Base-by-base conservation (phyloP, 2,329 filamentous ascomycete genomes). In the Pseudogymnoascus pannorum region DNA sequence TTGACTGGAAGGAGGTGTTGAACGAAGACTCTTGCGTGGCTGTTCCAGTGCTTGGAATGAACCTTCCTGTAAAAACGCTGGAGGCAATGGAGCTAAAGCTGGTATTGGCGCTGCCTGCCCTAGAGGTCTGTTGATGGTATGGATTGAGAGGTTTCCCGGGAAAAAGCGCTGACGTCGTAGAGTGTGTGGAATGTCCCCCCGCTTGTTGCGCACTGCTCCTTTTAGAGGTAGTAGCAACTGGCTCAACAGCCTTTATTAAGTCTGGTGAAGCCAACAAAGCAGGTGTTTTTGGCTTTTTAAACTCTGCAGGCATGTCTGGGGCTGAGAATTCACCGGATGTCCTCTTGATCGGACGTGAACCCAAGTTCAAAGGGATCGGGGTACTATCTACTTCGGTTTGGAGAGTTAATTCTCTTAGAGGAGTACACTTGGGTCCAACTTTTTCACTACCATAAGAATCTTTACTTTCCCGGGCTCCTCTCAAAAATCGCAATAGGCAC, bases 11-110 rank as follows among this genome's bases (percentile, higher is more conserved):
- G 59, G 64, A 18, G 44, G 57, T 6, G 64, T 65, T 35, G 63
- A 60, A 36, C 65, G 64, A 9, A 62, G 65, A 36, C 38, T 59
- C 8, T 48, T 42, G n/a, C 2, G 48, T 31, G 26, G 26, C 5
- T 31, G 48, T 20, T 11, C 48, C 48, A 20, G 48, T 31, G 48
- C 26, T 16, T 20, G 48, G 48, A 54, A 31, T 31, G 8, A 16
- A 54, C 26, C 48, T 18, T 9, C 54, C 42, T 7, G 67, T 68
- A 31, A 69, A 69, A 16, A 68, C 11, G 36, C 61, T 63, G 12
- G 63, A 64, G 2, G 61, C 35, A 40, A 59, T 40, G 1, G 67
- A 68, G 2, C 61, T 60, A 51, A 70, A 70, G 54, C 66, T 67
- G 6, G 63, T 64, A 18, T 61, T 58, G 6, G 57, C 63, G 11